Evolutionary conservation across 2,329 filamentous ascomycete species (phyloP).

Genomic region (Ilyonectria robusta): DNA sequence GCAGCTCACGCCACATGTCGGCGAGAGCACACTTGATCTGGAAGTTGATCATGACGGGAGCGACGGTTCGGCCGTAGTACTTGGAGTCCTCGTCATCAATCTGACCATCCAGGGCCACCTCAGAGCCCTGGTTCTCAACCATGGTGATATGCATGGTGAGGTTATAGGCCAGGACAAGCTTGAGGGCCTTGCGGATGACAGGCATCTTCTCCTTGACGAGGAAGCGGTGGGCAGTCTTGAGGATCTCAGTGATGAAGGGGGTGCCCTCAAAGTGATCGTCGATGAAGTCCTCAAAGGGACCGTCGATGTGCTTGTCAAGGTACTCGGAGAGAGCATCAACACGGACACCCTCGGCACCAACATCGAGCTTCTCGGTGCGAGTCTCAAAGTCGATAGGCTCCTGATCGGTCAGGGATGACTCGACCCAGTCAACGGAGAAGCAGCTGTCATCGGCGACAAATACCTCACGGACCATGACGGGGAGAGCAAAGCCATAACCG

Average conservation of each 20-base stretch:
- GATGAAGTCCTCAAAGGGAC: constrained; percentile 92
- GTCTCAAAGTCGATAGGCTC: constrained; percentile 87
- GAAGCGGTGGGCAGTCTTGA: constrained; percentile 96
- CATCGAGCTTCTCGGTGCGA: constrained; percentile 89
- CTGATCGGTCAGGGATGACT: constrained; percentile 77
- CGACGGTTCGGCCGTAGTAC: constrained; percentile 90
- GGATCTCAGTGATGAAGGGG: constrained; percentile 93
- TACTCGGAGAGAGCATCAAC: constrained; percentile 88
- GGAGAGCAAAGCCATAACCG: constrained; percentile 93
- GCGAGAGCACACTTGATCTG: constrained; percentile 98
- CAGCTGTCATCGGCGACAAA: constrained; percentile 93
- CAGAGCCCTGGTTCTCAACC: constrained; percentile 89
- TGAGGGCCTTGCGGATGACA: constrained; percentile 94
- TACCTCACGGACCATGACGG: constrained; percentile 94
- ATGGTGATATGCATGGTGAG: constrained; percentile 94
- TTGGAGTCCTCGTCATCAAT: constrained; percentile 90
- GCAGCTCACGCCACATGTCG: constrained; percentile 97
- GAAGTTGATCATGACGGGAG: constrained; percentile 99
- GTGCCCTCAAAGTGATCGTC: constrained; percentile 97
- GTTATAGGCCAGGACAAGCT: constrained; percentile 96
- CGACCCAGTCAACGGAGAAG: constrained; percentile 94
- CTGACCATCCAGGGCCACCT: constrained; percentile 83
- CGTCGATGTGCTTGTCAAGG: constrained; percentile 94
- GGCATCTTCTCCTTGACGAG: constrained; percentile 90
- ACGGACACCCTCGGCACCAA: constrained; percentile 90